Evolutionary conservation across 2,329 filamentous ascomycete species (phyloP), one percentile per base, ranked within the genome.

Genomic region (Venturia asperata): DNA sequence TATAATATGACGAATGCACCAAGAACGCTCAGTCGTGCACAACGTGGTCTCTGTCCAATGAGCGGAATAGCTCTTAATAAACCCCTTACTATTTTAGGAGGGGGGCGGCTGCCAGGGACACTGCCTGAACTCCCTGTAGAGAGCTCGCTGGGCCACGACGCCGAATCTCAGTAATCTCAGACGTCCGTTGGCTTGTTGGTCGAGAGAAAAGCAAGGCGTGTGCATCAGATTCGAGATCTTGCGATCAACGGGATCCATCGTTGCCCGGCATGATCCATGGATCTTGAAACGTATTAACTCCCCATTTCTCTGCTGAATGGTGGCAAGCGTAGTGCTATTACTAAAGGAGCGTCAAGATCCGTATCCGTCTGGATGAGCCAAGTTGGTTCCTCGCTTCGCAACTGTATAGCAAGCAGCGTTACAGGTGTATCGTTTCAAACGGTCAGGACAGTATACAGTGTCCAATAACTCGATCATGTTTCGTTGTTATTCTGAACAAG

Each of bases 51-150:
- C 13, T 7, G 6, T 11, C 52, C 52, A 34, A 58, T 58, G 27
- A 37, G 52, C 52, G 37, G 27, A 58, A 9, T 58, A 11, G 5
- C 30, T 17, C 13, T 2, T 34, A 6, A 37, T 11, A 27, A 37
- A 34, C 52, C 52, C 52, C 30, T 58, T 34, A 37, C 52, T 58
- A 58, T 34, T 58, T 19, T 34, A 58, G 30, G 27, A n/a, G 11
- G 19, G 15, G 27, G 52, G 10, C 52, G 19, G 9, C 37, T 37
- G 30, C n/a, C 52, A 58, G 52, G 52, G 52, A 58, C 30, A 58
- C 27, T 24, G 52, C 52, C 52, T 24, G 24, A 58, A 15, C 27
- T n/a, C n/a, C n/a, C 15, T 58, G 30, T 58, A 27, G 52, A 37
- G 52, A 37, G 37, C n/a, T 37, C 3, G 30, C 7, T 37, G 17